Evolutionary conservation across 352 stramenopile species (phyloP), one percentile per base, ranked within the genome.

Genomic region (Phytophthora tentaculata): DNA sequence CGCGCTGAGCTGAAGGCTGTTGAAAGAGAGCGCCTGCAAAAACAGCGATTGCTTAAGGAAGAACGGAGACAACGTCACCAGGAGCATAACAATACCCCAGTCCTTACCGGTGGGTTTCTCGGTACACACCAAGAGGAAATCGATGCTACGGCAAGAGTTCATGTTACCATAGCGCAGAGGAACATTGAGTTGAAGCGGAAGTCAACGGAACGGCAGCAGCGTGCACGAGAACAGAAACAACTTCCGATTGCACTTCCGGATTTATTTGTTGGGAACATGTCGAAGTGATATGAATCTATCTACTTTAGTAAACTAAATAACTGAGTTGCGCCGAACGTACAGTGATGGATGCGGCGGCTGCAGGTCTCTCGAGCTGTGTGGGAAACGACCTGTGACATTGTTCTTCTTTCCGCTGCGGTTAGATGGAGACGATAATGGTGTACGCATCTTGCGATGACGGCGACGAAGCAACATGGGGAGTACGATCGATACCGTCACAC

Each of bases 381-480:
- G 47, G n/a, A 55, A 68, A 35, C 16, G 67, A 29, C 52, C 50
- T 50, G 55, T 64, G 19, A 70, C 67, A 17, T 47, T 52, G 45
- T 62, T 80, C 48, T 76, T 76, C 51, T 69, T 76, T 41, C 72
- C n/a, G n/a, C n/a, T 60, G 10, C 48, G 41, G 37, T 79, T 69
- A 56, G 55, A 65, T 60, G 76, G 57, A 44, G 73, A 83, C 32
- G 67, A 37, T 54, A 65, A 28, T 32, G 81, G 54, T 32, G 72
- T 73, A 35, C 74, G 65, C 44, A 69, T 48, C 39, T 65, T 71
- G 32, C 64, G 73, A 41, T 69, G 68, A 19, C 71, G 80, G 9
- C 83, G 76, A 49, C 81, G 81, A 37, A 91, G 64, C 12, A 89
- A 59, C 32, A 91, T 85, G 8, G 87, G 94, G 7, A 91, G 63